These are phyloP conservation scores for Gardenia jasminoides DNA, from an alignment of 257 asterid species.

Conservation along the genomic window DNA sequence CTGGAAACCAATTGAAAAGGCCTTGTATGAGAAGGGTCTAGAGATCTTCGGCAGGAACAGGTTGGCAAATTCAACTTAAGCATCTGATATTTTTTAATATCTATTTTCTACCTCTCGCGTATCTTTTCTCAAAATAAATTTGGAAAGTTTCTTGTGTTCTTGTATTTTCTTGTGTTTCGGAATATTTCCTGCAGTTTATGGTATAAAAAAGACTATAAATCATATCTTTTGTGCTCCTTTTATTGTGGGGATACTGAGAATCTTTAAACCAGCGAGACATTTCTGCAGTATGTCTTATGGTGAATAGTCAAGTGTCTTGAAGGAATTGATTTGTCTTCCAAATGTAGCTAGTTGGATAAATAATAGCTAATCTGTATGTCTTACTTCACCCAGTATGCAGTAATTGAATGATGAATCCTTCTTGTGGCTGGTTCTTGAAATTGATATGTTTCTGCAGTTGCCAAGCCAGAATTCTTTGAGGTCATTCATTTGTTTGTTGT, in stretches of 20 bases:
- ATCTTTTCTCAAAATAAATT: background rate
- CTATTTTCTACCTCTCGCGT: background rate
- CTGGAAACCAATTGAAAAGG: constrained; percentile 89
- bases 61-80: constrained; percentile 37
- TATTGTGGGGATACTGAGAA: background rate
- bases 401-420: background rate
- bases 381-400: background rate
- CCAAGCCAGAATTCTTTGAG: background rate
- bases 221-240: background rate
- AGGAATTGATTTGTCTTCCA: background rate
- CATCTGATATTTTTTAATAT: constrained; percentile 14
- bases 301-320: background rate
- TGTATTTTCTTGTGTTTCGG: background rate
- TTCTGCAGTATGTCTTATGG: background rate
- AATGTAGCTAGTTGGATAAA: background rate
- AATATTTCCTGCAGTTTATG: background rate
- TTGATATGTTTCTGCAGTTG: background rate
- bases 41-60: constrained; percentile 89
- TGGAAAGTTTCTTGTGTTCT: background rate
- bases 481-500: background rate
- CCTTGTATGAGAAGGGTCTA: constrained; percentile 84
- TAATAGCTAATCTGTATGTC: background rate
- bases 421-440: background rate
- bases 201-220: background rate
- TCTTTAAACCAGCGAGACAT: background rate